Conservation (phyloP, 208 protist genomes). For the Balamuthia mandrillaris region DNA sequence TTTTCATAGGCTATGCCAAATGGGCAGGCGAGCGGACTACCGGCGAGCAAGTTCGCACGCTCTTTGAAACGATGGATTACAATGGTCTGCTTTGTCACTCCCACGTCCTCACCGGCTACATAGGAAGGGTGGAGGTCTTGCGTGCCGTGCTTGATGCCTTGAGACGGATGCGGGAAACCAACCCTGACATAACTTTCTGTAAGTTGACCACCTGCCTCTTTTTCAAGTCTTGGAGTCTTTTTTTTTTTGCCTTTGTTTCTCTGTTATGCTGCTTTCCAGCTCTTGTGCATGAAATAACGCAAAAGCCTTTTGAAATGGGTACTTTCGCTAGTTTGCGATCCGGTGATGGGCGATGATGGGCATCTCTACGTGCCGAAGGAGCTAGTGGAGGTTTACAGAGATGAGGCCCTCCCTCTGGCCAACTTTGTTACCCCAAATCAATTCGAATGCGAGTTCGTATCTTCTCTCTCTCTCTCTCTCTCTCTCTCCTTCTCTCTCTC, state of each 20-base stretch:
- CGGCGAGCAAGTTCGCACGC: not conserved
- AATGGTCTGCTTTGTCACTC: not conserved
- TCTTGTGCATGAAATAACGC: not conserved
- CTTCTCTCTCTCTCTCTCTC: not conserved
- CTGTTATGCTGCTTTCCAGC: not conserved
- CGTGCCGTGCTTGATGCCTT: conserved; percentile 69
- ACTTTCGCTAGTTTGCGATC: conserved; percentile 85
- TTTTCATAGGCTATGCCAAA: conserved; percentile 13
- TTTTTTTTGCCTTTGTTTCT: not conserved
- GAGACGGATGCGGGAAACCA: conserved; percentile 69
- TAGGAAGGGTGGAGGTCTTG: conserved; percentile 81
- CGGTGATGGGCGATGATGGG: conserved; percentile 90
- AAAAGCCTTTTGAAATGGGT: not conserved
- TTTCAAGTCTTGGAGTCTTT: too few relatives aligned
- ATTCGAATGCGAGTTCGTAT: conserved; percentile 76
- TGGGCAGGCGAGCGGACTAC: not conserved
- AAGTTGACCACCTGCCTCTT: too few relatives aligned
- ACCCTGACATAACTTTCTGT: too few relatives aligned
- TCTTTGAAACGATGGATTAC: not conserved
- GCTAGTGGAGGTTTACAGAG: conserved; percentile 80
- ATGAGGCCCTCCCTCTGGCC: conserved; percentile 62
- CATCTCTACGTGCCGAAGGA: conserved; percentile 88
- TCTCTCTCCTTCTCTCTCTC: too few relatives aligned
- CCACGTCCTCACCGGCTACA: not conserved
- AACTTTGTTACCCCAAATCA: conserved; percentile 87